A percentile compares a stretch with the other conserved stretches of the same genome.
Evolutionary conservation across 345 rosid genomes (phyloP).

Genomic region (Melaleuca quinquenervia): DNA sequence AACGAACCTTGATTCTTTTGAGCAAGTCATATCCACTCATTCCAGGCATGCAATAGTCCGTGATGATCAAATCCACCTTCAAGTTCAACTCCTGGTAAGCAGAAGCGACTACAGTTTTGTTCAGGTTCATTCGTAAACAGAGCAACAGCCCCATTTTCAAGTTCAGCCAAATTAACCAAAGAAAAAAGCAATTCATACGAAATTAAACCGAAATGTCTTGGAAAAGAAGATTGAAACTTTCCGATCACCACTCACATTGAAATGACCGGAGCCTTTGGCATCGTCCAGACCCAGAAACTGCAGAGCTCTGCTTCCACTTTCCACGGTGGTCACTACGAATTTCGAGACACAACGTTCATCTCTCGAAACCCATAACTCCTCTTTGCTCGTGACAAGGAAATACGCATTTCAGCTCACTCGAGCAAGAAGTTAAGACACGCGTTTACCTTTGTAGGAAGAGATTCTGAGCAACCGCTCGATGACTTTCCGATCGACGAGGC

Average conservation of each 20-base stretch:
- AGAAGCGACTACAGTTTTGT: not conserved
- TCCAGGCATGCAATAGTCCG: slow-evolving; percentile 98
- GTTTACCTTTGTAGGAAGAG: slow-evolving; percentile 12
- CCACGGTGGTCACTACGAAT: slow-evolving; percentile 70
- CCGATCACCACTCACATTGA: not conserved
- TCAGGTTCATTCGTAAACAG: not conserved
- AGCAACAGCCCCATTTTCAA: not conserved
- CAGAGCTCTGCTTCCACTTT: slow-evolving; percentile 83
- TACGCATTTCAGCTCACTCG: not conserved
- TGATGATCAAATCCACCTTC: slow-evolving; percentile 88
- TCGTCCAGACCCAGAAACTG: slow-evolving; percentile 70
- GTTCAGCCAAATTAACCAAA: not conserved
- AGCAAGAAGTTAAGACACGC: not conserved
- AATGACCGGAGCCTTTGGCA: slow-evolving; percentile 18
- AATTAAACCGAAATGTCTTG: not conserved
- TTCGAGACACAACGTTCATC: not conserved
- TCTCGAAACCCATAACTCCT: not conserved
- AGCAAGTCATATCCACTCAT: slow-evolving; percentile 96
- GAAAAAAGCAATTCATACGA: not conserved
- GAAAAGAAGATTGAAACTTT: not conserved
- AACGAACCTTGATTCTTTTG: slow-evolving; percentile 80
- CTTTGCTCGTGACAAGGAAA: not conserved
- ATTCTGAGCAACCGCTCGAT: slow-evolving; percentile 14
- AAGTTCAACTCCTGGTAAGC: slow-evolving; percentile 18
- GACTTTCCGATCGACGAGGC: slow-evolving; percentile 18